Base-by-base conservation (phyloP, 1,284 basidiomycete species). In the Cutaneotrichosporon sp. region DNA sequence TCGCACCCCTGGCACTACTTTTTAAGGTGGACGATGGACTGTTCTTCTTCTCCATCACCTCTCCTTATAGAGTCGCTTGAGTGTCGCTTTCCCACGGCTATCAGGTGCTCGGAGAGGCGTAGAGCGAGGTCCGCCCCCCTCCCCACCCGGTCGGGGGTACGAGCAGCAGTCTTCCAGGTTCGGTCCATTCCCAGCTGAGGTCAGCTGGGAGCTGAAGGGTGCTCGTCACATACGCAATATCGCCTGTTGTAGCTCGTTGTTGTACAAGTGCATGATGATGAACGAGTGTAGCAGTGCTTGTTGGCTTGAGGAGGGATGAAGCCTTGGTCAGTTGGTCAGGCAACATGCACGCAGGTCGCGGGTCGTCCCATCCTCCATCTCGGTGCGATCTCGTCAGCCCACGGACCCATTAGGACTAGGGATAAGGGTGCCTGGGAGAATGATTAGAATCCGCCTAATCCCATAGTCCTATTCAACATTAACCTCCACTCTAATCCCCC, bases 41-140 rank as follows among this genome's bases (percentile, higher is more conserved):
- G 42, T 22, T 36, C 52, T 58, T 63, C 52, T 66, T 65, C 60
- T 64, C 50, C 61, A 59, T 50, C 56, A 64, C 69, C 53, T 60
- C 61, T 68, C 70, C 70, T 69, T 72, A 69, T 72, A 72, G 72
- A 73, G 72, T 73, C 72, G 72, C 72, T 73, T 73, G 72, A 54
- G 59, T 55, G 65, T 64, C 64, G 64, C 59, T 51, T 55, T 60
- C 64, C 63, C 59, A 70, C 70, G 67, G 64, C 67, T 47, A 59
- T 65, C 67, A 73, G 72, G 72, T 73, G 72, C 72, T 73, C 72
- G 72, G 72, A 71, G 65, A 60, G 36, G 70, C 69, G 62, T 31
- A 72, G 72, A 73, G 64, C 64, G 63, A 70, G 57, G 62, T 69
- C 65, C 65, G 68, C 59, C 67, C 59, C 67, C 67, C 71, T 65